Base-by-base conservation (phyloP, 257 asterid genomes). In the Penstemon eatonii region DNA sequence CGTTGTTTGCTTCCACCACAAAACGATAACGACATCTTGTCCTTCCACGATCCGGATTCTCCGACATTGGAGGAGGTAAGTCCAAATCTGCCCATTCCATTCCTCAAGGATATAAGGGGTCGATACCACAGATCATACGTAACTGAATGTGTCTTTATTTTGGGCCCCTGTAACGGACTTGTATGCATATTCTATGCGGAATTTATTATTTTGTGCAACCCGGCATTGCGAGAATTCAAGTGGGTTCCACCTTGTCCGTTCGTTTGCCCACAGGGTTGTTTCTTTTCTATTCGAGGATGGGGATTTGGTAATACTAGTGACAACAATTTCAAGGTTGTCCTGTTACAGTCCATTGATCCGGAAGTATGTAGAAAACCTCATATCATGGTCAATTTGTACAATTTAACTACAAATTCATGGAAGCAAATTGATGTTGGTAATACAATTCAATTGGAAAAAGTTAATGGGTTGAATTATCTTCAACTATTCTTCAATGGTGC, bases 201-300 rank as follows among this genome's bases (percentile, higher is more conserved):
- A 5, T 43, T 15, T 15, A 51, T 68, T 6, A n/a, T 46, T 8
- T 13, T 67, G 6, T 66, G 61, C 7, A 76, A 76, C 46, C 74
- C 74, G 0, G 47, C 67, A 1, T 19, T 42, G 8, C 59, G 60
- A 36, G 66, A 71, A 41, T 50, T 54, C 25, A 40, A 44, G 37
- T 11, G n/a, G 15, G 63, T 76, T n/a, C 70, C 71, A 4, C 68
- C 6, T n/a, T 8, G 44, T 41, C 50, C 49, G 1, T 36, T 46
- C 42, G 4, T 38, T 15, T 10, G 12, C 25, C 0, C 9, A 53
- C 0, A 69, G 66, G 8, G 60, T 70, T 59, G 58, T 60, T 4
- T 66, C 45, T 10, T 15, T 15, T 15, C 18, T 15, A 15, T 15
- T 15, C 18, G 0, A 15, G 18, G 18, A 15, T 15, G 18, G 18